Evolutionary conservation across 768 basidiomycete genomes (phyloP), one percentile per base, ranked within the genome.

Genomic region (Mycena amicta): DNA sequence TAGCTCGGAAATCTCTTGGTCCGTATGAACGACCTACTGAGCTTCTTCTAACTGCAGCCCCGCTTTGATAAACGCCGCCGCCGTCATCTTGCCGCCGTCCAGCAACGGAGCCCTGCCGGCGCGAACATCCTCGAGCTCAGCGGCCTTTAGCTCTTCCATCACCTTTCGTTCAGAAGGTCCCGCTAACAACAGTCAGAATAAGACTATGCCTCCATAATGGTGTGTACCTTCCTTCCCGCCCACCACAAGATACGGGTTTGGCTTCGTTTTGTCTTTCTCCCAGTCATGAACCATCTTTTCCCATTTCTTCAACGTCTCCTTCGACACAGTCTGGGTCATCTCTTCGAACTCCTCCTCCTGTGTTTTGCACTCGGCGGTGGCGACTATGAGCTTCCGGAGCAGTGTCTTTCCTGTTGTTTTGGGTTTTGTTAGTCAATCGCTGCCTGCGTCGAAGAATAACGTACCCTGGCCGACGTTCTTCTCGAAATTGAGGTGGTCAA

Each of bases 391-490:
- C 20, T 60, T 63, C 1, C 53, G 52, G 0, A 29, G 23, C 8
- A 66, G 28, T 1, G 52, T 27, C 6, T 33, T 31, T 11, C 57
- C 54, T 51, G n/a, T n/a, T n/a, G n/a, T n/a, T n/a, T n/a, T n/a
- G n/a, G n/a, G n/a, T n/a, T n/a, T n/a, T n/a, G n/a, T n/a, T n/a
- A n/a, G n/a, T n/a, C n/a, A n/a, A n/a, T n/a, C 29, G 22, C 25
- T 41, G 26, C 18, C 30, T 2, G 8, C 11, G 8, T 37, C 8
- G 22, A 45, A 28, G 30, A 28, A 47, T 23, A 33, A 2, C 59
- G 37, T 56, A 31, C 57, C 57, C n/a, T 54, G 25, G 1, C 50
- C 37, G 1, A 61, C 15, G 29, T 62, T 60, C 40, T 66, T 66
- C 12, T 37, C 33, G 33, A 37, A 37, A 37, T 37, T 37, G 11